These are phyloP conservation scores for Phaffia rhodozyma DNA, from an alignment of 1,284 basidiomycete species.

Conservation along the genomic window DNA sequence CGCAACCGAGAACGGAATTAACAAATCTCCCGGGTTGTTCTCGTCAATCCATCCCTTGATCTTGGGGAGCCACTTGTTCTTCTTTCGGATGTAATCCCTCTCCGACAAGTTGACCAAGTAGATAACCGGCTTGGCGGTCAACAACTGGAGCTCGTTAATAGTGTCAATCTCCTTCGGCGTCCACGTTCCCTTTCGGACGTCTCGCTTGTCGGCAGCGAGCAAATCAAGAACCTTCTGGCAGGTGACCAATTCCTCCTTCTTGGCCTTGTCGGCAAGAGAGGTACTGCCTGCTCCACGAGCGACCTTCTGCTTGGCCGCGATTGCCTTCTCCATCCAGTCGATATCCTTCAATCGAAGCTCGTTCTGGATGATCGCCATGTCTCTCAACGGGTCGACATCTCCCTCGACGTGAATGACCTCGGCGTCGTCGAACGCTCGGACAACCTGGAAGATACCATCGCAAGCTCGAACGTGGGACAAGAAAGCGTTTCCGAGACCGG, in stretches of 20 bases:
- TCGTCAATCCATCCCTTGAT: conserved; percentile 98
- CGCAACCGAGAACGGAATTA: conserved; percentile 96
- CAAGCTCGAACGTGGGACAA: conserved; percentile 95
- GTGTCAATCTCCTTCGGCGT: conserved; percentile 97
- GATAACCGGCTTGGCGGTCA: conserved; percentile 95
- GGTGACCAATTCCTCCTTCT: conserved; percentile 87
- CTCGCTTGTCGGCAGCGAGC: conserved; percentile 71
- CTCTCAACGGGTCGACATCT: conserved; percentile 87
- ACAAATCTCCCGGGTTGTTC: conserved; percentile 87
- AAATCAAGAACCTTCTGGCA: conserved; percentile 75
- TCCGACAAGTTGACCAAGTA: conserved; percentile 98
- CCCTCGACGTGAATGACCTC: conserved; percentile 99
- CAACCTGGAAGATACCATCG: conserved; percentile 98
- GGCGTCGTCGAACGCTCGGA: conserved; percentile 95
- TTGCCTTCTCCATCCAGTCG: conserved; percentile 62
- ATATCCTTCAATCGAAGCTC: conserved; percentile 94
- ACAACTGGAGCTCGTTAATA: conserved; percentile 79
- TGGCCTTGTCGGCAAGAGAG: conserved; percentile 85
- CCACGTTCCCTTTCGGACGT: conserved; percentile 92
- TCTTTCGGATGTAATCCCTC: conserved; percentile 88
- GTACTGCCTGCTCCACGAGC: conserved; percentile 49
- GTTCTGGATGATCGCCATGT: conserved; percentile 96
- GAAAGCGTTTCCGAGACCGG: conserved; percentile 95
- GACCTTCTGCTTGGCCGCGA: conserved; percentile 13
- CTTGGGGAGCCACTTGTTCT: conserved; percentile 99